Evolutionary conservation across 148 eudicot species (phyloP).

Genomic region (Silene uniflora): DNA sequence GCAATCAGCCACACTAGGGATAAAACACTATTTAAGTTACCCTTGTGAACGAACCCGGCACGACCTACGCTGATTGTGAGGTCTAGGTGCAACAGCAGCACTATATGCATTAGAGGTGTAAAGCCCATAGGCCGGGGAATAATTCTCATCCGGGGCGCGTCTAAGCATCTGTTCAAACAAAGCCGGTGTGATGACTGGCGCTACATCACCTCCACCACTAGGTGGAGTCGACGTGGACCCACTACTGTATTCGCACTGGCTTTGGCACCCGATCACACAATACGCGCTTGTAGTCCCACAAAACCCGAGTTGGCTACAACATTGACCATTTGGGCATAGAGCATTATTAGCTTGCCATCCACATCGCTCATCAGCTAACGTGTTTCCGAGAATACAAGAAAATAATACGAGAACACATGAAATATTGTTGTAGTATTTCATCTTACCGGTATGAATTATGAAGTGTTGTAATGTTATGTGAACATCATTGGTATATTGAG

Average conservation of each 20-base stretch:
- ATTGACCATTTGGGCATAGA: slow-evolving; percentile 22
- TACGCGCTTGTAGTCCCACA: slow-evolving; percentile 23
- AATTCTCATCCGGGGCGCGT: slow-evolving; percentile 29
- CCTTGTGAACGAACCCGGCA: no score
- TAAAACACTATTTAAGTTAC: no score
- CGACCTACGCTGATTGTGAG: no score
- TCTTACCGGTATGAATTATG: background rate
- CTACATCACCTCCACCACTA: slow-evolving; percentile 6
- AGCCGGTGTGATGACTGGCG: slow-evolving; percentile 29
- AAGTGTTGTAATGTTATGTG: background rate
- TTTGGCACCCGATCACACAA: slow-evolving; percentile 34
- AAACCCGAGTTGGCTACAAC: slow-evolving; percentile 36
- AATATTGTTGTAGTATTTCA: background rate
- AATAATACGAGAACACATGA: background rate
- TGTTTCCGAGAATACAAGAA: slow-evolving; percentile 1
- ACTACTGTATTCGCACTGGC: slow-evolving; percentile 21
- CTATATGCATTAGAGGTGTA: slow-evolving; percentile 49
- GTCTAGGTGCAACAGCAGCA: slow-evolving; percentile 19
- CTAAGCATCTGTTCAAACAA: slow-evolving; percentile 41
- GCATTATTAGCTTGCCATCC: slow-evolving; percentile 27
- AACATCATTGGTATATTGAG: background rate
- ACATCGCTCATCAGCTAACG: slow-evolving; percentile 29
- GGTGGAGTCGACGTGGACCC: slow-evolving; percentile 1
- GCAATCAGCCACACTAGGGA: slow-evolving; percentile 30
- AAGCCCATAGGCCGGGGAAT: slow-evolving; percentile 37